Conservation (phyloP, 495 filamentous ascomycete genomes). For the Bombardia bombarda region DNA sequence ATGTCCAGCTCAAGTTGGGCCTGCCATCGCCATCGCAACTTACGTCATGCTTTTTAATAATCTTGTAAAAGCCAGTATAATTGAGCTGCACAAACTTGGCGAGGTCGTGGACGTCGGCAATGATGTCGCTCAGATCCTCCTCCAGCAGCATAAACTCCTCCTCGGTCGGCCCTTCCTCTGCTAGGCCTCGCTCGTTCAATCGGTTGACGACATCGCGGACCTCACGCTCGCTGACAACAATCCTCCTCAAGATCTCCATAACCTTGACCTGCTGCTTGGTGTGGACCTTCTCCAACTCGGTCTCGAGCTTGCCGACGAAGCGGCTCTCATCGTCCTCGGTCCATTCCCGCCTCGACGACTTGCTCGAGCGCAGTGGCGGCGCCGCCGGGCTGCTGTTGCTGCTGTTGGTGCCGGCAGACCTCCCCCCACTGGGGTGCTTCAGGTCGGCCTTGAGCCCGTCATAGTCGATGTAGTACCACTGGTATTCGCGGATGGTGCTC, state of each 20-base stretch:
- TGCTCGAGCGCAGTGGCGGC: slow-evolving; percentile 14
- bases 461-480: slow-evolving; percentile 96
- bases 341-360: slow-evolving; percentile 53
- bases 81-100: slow-evolving; percentile 98
- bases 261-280: slow-evolving; percentile 94
- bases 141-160: slow-evolving; percentile 93
- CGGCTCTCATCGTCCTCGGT: slow-evolving; percentile 83
- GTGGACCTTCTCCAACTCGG: slow-evolving; percentile 92
- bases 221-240: slow-evolving; percentile 76
- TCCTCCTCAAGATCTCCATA: slow-evolving; percentile 84
- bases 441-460: slow-evolving; percentile 85
- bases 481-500: slow-evolving; percentile 89
- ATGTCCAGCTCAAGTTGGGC: slow-evolving; percentile 15
- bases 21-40: slow-evolving; percentile 18
- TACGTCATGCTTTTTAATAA: slow-evolving; percentile 99
- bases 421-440: slow-evolving; percentile 63
- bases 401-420: slow-evolving; percentile 23
- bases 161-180: slow-evolving; percentile 60
- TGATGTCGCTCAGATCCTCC: slow-evolving; percentile 93
- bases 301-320: slow-evolving; percentile 80
- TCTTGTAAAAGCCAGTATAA: slow-evolving; percentile 99
- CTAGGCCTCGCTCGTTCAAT: slow-evolving; percentile 49
- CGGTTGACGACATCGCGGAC: slow-evolving; percentile 78
- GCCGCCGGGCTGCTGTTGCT: too few species aligned
- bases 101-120: slow-evolving; percentile 96